Conservation (phyloP, 2,329 filamentous ascomycete species). For the Sporothrix schenckii region DNA sequence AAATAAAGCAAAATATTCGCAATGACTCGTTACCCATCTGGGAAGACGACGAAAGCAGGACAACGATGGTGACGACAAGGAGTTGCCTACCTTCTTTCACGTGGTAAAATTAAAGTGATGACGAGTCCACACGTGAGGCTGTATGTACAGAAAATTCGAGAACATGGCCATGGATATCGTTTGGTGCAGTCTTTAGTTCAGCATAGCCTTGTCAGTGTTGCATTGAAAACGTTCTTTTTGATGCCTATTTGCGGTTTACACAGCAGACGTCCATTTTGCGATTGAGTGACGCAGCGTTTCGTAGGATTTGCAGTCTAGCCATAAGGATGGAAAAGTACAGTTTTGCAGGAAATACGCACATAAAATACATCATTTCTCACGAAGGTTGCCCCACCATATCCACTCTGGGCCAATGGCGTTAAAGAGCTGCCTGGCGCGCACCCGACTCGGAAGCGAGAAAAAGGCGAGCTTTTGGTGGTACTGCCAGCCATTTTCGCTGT, state of each 20-base stretch:
- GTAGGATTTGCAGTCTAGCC: not conserved
- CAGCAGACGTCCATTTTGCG: not conserved
- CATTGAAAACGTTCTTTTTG: not conserved
- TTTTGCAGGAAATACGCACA: not conserved
- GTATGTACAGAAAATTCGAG: not conserved
- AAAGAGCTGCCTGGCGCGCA: slow-evolving; percentile 22
- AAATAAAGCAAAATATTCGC: not conserved
- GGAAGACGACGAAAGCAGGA: too few species aligned
- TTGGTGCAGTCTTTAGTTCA: not conserved
- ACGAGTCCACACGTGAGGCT: not conserved
- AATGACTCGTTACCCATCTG: too few species aligned
- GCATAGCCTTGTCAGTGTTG: not conserved
- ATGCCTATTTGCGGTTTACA: not conserved
- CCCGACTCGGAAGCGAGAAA: slow-evolving; percentile 32
- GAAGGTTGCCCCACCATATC: not conserved
- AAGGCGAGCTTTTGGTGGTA: slow-evolving; percentile 23
- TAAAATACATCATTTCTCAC: not conserved
- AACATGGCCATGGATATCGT: not conserved
- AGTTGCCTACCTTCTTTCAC: not conserved
- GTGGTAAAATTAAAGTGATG: not conserved
- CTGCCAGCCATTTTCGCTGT: not conserved
- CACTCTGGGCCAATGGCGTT: not conserved
- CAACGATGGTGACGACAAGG: too few species aligned
- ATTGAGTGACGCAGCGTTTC: not conserved
- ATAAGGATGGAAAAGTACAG: not conserved